Percentiles rank a stretch among this genome's conserved stretches.
phyloP scores from a whole-genome alignment of 805 yeast species.

The Ogataea siamensis region DNA sequence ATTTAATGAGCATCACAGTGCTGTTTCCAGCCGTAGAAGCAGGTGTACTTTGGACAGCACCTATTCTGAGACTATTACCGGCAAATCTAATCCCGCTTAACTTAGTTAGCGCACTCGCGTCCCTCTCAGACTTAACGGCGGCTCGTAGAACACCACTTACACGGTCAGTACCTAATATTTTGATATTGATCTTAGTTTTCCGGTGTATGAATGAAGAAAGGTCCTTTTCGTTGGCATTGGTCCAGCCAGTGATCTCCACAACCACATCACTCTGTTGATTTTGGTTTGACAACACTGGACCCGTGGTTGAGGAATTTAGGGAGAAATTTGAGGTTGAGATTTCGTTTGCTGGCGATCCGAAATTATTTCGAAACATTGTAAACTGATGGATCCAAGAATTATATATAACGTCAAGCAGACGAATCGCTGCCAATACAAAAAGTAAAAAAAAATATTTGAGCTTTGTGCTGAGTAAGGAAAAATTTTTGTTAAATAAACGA shows the following conservation, averaged over 20 bases:
- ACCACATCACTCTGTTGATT: constrained; percentile 37
- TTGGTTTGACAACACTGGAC: no score
- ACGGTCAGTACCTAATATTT: constrained; percentile 52
- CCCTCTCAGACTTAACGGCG: constrained; percentile 49
- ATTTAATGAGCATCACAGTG: constrained; percentile 62
- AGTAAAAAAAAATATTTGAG: no score
- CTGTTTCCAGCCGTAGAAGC: constrained; percentile 26
- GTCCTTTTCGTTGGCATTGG: constrained; percentile 70
- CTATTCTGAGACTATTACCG: constrained; percentile 60
- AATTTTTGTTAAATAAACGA: no score
- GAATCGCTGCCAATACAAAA: no score
- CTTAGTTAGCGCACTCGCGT: constrained; percentile 56
- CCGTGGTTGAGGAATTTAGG: no score
- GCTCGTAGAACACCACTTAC: constrained; percentile 53
- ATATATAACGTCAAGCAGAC: no score
- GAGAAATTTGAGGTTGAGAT: no score
- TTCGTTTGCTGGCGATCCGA: constrained; percentile 1
- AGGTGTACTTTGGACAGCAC: constrained; percentile 31
- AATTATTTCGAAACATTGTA: constrained; percentile 5
- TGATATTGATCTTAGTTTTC: constrained; percentile 56
- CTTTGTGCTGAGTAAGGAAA: no score
- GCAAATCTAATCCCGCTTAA: constrained; percentile 84
- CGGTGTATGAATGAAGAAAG: constrained; percentile 67
- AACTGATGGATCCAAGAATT: no score
- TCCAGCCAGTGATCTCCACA: constrained; percentile 77